These are phyloP conservation scores for Madurella fahalii DNA, from an alignment of 2,329 filamentous ascomycete genomes.

Conservation along the genomic window DNA sequence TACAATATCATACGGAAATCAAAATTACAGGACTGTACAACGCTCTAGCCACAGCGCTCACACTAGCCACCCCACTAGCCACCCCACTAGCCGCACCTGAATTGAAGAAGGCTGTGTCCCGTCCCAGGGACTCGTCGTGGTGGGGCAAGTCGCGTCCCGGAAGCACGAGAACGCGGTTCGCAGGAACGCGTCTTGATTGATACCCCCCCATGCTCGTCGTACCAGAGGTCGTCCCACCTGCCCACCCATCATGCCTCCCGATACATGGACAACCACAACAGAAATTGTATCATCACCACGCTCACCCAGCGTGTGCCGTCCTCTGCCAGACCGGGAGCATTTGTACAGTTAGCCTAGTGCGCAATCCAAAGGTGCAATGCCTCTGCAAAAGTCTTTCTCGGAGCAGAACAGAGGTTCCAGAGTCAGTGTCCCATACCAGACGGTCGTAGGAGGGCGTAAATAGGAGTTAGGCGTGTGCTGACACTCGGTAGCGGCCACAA, in stretches of 20 bases:
- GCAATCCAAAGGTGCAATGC: conserved; percentile 29
- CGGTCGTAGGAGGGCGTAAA: not conserved
- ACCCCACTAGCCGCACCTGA: too few relatives aligned
- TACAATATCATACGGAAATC: too few relatives aligned
- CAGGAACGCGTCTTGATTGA: not conserved
- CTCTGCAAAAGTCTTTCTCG: conserved; percentile 40
- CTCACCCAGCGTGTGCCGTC: not conserved
- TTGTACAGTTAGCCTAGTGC: not conserved
- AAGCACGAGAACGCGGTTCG: not conserved
- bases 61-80: too few relatives aligned
- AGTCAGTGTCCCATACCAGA: conserved; percentile 4
- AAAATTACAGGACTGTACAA: too few relatives aligned
- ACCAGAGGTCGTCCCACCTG: not conserved
- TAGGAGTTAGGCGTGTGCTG: not conserved
- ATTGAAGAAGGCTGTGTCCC: not conserved
- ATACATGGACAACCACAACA: not conserved
- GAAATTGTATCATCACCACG: not conserved
- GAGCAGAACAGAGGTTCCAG: conserved; percentile 34
- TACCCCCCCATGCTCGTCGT: too few relatives aligned
- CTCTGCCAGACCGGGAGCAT: not conserved
- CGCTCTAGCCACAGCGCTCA: too few relatives aligned
- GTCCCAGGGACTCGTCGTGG: too few relatives aligned
- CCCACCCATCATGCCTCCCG: not conserved
- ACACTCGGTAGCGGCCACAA: conserved; percentile 35
- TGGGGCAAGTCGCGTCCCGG: not conserved